Evolutionary conservation across 2,329 filamentous ascomycete species (phyloP).

Genomic region (Fusarium verticillioides): DNA sequence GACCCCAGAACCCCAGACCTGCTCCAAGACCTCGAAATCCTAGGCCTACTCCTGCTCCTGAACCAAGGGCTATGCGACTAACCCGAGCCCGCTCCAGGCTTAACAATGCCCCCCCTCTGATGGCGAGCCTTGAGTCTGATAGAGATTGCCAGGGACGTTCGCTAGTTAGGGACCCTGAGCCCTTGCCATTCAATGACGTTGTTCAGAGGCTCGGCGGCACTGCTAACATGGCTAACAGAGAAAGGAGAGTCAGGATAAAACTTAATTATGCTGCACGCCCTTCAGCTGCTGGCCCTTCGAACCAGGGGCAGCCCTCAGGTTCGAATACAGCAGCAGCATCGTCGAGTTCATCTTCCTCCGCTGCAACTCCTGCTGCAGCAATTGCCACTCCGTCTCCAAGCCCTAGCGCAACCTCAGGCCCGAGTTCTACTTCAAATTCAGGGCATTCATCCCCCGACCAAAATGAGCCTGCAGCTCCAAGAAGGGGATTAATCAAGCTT

Average conservation of each 20-base stretch:
- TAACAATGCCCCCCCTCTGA: slow-evolving; percentile 34
- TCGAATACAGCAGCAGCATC: neutral
- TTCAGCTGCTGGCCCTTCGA: neutral
- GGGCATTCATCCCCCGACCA: neutral
- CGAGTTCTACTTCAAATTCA: neutral
- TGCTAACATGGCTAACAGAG: neutral
- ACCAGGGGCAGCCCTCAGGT: neutral
- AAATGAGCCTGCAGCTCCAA: neutral
- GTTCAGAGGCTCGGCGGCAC: neutral
- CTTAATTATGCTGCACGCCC: neutral
- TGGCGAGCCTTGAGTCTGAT: slow-evolving; percentile 36
- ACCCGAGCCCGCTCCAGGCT: slow-evolving; percentile 40
- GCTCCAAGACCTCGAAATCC: neutral
- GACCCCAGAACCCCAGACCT: neutral
- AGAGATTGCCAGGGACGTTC: slow-evolving; percentile 6
- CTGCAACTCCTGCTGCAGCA: neutral
- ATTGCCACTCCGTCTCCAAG: neutral
- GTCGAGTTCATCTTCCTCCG: neutral
- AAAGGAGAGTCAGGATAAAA: neutral
- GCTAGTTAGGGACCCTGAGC: slow-evolving; percentile 27
- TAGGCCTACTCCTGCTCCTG: neutral
- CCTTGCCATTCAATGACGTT: slow-evolving; percentile 25
- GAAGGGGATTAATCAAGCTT: neutral
- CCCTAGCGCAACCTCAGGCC: neutral
- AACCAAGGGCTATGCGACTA: slow-evolving; percentile 16